Evolutionary conservation across 768 basidiomycete genomes (phyloP).

Genomic region (Termitomyces heimii): DNA sequence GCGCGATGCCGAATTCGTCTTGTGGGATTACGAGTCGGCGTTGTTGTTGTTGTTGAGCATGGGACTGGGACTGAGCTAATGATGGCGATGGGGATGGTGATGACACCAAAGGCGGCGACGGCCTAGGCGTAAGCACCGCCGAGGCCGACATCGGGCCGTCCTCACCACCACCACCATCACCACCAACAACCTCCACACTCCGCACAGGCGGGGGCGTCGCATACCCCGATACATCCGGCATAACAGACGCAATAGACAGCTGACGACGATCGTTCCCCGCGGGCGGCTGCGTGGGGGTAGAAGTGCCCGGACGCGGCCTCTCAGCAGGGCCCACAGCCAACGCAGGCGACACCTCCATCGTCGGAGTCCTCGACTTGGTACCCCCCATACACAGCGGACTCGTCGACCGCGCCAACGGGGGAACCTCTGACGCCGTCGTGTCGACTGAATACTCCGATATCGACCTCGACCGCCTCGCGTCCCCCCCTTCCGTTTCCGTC

Average conservation of each 20-base stretch:
- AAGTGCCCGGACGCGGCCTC: slow-evolving; percentile 22
- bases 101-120: slow-evolving; percentile 1
- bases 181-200: slow-evolving; percentile 16
- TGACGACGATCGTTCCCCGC: slow-evolving; percentile 38
- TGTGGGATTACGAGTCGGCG: slow-evolving; percentile 50
- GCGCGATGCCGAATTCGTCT: slow-evolving; percentile 81
- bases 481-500: not conserved
- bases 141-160: slow-evolving; percentile 19
- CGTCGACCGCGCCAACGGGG: slow-evolving; percentile 23
- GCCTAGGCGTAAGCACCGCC: slow-evolving; percentile 25
- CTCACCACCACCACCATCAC: slow-evolving; percentile 15
- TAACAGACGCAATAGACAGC: slow-evolving; percentile 68
- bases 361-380: slow-evolving; percentile 16
- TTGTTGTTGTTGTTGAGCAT: slow-evolving; percentile 14
- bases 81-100: no score
- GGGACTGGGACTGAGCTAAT: no score
- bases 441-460: slow-evolving; percentile 58
- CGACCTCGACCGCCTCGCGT: slow-evolving; percentile 31
- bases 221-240: slow-evolving; percentile 58
- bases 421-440: slow-evolving; percentile 15
- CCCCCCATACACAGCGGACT: slow-evolving; percentile 29
- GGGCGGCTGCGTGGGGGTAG: slow-evolving; percentile 26
- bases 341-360: not conserved
- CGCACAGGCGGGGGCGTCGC: slow-evolving; percentile 31
- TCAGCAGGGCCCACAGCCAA: no score